phyloP scores from a whole-genome alignment of 192 early-diverging fungal species.

The Rhizoclosmatium sp. region DNA sequence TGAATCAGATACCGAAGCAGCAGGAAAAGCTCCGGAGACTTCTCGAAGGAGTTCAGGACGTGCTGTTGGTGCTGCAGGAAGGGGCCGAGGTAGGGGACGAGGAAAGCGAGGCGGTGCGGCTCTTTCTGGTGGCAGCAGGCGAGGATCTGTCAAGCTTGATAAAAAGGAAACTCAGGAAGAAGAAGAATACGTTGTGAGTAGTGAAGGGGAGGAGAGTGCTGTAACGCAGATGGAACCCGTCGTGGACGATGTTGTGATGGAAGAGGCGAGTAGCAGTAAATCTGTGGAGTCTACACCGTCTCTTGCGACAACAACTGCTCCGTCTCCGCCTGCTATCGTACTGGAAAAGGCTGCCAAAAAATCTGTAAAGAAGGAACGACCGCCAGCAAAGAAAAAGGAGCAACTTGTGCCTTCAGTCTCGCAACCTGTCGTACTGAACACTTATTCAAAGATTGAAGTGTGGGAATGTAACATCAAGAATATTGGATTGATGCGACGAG shows the following conservation, averaged over 20 bases:
- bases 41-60: neutral
- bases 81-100: neutral
- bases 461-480: slow-evolving; percentile 50
- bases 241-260: neutral
- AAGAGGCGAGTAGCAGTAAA: neutral
- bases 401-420: neutral
- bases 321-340: neutral
- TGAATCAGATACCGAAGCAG: too few relatives aligned
- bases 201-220: slow-evolving; percentile 7
- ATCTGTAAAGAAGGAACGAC: neutral
- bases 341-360: neutral
- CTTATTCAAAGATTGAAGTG: slow-evolving; percentile 56
- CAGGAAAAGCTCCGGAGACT: too few relatives aligned
- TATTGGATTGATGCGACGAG: slow-evolving; percentile 52
- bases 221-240: neutral
- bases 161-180: neutral
- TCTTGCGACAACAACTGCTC: neutral
- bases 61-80: neutral
- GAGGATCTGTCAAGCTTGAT: neutral
- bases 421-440: slow-evolving; percentile 55
- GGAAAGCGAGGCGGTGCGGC: neutral
- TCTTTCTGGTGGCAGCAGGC: slow-evolving; percentile 47
- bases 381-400: neutral
- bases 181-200: neutral
- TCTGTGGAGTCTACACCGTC: neutral